phyloP scores from a whole-genome alignment of 148 eudicot genomes.

The Amaranthus hypochondriacus region DNA sequence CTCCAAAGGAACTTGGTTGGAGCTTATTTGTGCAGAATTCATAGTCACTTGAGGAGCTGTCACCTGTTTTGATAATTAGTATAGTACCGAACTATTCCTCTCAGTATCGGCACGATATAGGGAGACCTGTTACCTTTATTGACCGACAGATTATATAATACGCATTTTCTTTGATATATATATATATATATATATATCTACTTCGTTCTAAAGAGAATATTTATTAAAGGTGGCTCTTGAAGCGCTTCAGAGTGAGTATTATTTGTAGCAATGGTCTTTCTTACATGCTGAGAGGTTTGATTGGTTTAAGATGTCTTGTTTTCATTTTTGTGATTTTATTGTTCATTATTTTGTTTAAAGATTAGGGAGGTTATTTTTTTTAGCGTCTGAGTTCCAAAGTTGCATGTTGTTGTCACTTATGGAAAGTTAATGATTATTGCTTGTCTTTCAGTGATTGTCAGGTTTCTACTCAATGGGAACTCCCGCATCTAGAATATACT shows the following conservation, averaged over 20 bases:
- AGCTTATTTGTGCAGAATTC: neutral
- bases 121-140: neutral
- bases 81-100: neutral
- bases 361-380: neutral
- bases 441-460: neutral
- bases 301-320: neutral
- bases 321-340: neutral
- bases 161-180: no score
- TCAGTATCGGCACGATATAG: neutral
- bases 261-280: neutral
- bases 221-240: neutral
- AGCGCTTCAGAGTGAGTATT: neutral
- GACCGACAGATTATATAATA: no score
- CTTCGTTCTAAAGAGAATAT: no score
- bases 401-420: neutral
- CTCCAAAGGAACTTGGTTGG: neutral
- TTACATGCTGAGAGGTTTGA: neutral
- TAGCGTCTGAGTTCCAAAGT: neutral
- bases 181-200: no score
- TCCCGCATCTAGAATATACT: conserved; percentile 1
- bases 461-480: neutral
- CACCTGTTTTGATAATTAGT: neutral
- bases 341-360: neutral
- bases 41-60: neutral
- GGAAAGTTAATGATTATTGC: conserved; percentile 1